Percentiles rank a stretch among this genome's conserved stretches.
Evolutionary conservation across 768 basidiomycete species (phyloP).

Genomic region (Lactarius akahatsu): DNA sequence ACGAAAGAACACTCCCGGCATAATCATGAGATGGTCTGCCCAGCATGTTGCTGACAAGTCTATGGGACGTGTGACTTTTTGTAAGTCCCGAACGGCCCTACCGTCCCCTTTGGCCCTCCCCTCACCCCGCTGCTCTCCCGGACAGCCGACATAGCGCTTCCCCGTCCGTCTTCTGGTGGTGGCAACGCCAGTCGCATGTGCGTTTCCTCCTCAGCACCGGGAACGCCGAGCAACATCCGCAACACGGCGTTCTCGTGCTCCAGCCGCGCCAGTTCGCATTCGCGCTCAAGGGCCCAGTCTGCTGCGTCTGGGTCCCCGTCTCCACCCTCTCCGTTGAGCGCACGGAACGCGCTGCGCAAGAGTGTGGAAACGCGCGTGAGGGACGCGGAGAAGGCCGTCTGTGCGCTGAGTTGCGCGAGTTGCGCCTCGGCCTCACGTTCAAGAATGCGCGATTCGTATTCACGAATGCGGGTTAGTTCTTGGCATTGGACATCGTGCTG

Average conservation of each 20-base stretch:
- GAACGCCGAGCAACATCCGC: constrained; percentile 63
- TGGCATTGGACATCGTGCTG: constrained; percentile 93
- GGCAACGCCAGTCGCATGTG: constrained; percentile 14
- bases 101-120: constrained; percentile 31
- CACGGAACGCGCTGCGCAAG: constrained; percentile 68
- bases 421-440: constrained; percentile 69
- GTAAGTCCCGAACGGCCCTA: constrained; percentile 30
- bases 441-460: constrained; percentile 86
- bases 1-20: not conserved
- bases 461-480: constrained; percentile 83
- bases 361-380: constrained; percentile 68
- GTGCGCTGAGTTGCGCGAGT: constrained; percentile 54
- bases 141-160: constrained; percentile 25
- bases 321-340: constrained; percentile 60
- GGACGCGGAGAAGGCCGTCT: constrained; percentile 64
- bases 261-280: constrained; percentile 84
- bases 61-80: constrained; percentile 26
- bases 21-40: not conserved
- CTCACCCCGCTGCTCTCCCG: constrained; percentile 16
- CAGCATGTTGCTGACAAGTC: not conserved
- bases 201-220: constrained; percentile 30
- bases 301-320: constrained; percentile 37
- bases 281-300: constrained; percentile 86
- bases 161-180: constrained; percentile 25
- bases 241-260: constrained; percentile 87